These are phyloP conservation scores for Colletotrichum endophyticum DNA, from an alignment of 2,329 filamentous ascomycete species.

Conservation along the genomic window DNA sequence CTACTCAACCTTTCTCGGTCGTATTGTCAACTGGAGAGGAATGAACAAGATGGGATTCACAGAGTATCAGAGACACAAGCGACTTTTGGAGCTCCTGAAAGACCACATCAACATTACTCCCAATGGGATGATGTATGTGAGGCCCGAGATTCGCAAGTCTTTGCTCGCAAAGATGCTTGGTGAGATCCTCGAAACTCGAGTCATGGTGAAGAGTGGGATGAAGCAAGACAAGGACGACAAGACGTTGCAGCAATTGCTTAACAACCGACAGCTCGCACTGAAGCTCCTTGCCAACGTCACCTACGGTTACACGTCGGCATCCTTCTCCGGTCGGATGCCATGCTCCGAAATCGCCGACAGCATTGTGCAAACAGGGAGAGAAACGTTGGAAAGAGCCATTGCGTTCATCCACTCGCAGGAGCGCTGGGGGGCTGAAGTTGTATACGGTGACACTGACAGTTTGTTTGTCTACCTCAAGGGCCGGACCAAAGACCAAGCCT, in stretches of 20 bases:
- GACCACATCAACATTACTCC: conserved; percentile 91
- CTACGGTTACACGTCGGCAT: conserved; percentile 96
- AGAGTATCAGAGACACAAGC: conserved; percentile 79
- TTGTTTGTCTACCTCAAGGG: conserved; percentile 91
- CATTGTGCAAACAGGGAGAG: conserved; percentile 94
- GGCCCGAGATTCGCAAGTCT: conserved; percentile 84
- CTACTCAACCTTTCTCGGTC: conserved; percentile 93
- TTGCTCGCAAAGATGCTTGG: conserved; percentile 94
- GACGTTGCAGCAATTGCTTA: conserved; percentile 81
- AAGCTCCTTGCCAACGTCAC: conserved; percentile 99
- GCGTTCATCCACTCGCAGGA: conserved; percentile 88
- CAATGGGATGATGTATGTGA: conserved; percentile 96
- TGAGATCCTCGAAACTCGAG: conserved; percentile 92
- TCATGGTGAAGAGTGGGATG: conserved; percentile 99
- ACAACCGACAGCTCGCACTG: conserved; percentile 91
- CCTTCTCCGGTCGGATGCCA: conserved; percentile 96
- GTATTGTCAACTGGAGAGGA: conserved; percentile 86
- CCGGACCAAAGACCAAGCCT: conserved; percentile 85
- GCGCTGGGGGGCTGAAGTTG: conserved; percentile 92
- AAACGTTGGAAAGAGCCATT: conserved; percentile 93
- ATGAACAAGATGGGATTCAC: conserved; percentile 94
- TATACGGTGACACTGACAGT: conserved; percentile 97
- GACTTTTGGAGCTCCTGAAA: conserved; percentile 78
- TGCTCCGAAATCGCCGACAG: conserved; percentile 98
- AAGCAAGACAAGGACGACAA: conserved; percentile 90